phyloP scores from a whole-genome alignment of 2,329 filamentous ascomycete genomes.

The Aspergillus cejpii region DNA sequence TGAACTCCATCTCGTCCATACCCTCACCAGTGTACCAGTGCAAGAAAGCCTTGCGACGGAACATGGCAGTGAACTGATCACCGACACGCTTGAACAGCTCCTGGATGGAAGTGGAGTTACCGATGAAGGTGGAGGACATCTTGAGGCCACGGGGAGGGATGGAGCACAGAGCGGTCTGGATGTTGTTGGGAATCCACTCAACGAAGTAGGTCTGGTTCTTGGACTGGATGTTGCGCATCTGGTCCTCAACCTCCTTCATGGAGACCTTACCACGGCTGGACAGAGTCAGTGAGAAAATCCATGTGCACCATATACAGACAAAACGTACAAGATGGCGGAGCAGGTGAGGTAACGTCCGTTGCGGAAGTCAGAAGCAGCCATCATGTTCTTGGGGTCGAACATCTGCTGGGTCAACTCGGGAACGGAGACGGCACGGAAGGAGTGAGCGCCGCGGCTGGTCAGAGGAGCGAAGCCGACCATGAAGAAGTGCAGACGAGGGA shows the following conservation, averaged over 20 bases:
- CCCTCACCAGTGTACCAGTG: conserved; percentile 99
- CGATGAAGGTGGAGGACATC: conserved; percentile 99
- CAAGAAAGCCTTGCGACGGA: conserved; percentile 99
- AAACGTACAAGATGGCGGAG: conserved; percentile 83
- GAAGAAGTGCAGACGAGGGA: conserved; percentile 99
- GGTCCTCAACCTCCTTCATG: conserved; percentile 99
- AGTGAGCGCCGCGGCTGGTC: conserved; percentile 83
- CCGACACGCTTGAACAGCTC: conserved; percentile 99
- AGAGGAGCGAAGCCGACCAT: conserved; percentile 99
- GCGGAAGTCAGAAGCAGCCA: conserved; percentile 99
- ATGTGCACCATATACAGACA: neutral
- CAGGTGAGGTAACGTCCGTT: conserved; percentile 99
- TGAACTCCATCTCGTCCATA: conserved; percentile 99
- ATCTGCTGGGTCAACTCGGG: conserved; percentile 99
- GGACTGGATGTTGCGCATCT: conserved; percentile 99
- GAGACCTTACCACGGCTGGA: conserved; percentile 91
- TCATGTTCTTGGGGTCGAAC: conserved; percentile 99
- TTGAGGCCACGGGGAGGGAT: conserved; percentile 95
- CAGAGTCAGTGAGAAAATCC: conserved; percentile 25
- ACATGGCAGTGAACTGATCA: conserved; percentile 99
- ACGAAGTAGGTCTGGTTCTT: conserved; percentile 99
- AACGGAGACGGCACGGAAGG: conserved; percentile 95
- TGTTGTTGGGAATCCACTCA: conserved; percentile 99
- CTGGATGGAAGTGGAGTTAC: conserved; percentile 99
- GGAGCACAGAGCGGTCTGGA: conserved; percentile 98